phyloP scores from a whole-genome alignment of 129 eudicot genomes.

The Pseudognaphalium luteoalbum region DNA sequence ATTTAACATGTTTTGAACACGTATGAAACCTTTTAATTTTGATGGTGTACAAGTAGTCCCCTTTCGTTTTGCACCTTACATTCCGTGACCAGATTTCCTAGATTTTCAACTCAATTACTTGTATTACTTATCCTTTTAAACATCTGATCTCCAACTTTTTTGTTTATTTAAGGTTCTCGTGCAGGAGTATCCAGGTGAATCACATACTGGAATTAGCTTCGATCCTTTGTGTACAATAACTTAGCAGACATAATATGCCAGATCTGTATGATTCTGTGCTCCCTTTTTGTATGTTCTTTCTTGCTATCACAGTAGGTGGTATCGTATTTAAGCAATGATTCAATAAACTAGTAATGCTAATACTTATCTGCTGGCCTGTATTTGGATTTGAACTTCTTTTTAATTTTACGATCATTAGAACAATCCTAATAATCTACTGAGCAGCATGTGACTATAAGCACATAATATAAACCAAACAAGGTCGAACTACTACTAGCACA shows the following conservation, averaged over 20 bases:
- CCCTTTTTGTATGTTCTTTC: conserved; percentile 22
- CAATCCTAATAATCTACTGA: background rate
- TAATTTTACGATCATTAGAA: background rate
- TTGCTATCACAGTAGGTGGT: conserved; percentile 9
- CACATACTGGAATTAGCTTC: background rate
- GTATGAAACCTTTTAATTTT: background rate
- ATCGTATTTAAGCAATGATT: conserved; percentile 23
- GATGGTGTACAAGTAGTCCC: background rate
- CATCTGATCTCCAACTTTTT: background rate
- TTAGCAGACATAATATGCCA: conserved; percentile 13
- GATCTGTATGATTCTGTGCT: conserved; percentile 15
- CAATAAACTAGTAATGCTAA: background rate
- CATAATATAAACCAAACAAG: background rate
- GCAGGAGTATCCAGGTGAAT: conserved; percentile 37
- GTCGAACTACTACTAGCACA: background rate
- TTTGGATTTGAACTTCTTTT: conserved; percentile 3
- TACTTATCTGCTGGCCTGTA: background rate
- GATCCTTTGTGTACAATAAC: conserved; percentile 22
- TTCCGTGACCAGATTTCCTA: background rate
- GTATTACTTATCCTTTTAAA: background rate
- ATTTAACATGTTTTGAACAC: background rate
- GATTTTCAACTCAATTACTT: background rate
- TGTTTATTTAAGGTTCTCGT: conserved; percentile 25
- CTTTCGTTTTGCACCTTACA: background rate
- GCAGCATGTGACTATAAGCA: background rate